Conservation (phyloP, 1,284 basidiomycete genomes). For the Trametes versicolor region DNA sequence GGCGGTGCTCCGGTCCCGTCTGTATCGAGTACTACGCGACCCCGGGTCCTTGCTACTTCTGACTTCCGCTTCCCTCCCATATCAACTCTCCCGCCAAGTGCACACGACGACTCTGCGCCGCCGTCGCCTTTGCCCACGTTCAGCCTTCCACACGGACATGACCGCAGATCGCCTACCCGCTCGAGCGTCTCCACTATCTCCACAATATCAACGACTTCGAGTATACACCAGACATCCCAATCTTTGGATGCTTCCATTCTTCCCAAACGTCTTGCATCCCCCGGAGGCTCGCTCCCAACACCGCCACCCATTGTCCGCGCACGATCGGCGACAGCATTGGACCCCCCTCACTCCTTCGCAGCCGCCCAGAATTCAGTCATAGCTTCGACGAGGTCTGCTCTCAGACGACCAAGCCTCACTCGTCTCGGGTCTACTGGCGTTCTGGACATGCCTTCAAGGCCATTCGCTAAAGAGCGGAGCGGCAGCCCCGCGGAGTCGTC, state of each 20-base stretch:
- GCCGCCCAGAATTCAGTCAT: constrained; percentile 25
- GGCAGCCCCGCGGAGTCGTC: constrained; percentile 56
- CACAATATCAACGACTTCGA: constrained; percentile 40
- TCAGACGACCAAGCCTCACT: constrained; percentile 53
- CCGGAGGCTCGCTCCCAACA: constrained; percentile 44
- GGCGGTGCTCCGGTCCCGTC: constrained; percentile 42
- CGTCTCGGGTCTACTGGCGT: constrained; percentile 57
- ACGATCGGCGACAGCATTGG: constrained; percentile 60
- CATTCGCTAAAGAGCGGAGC: constrained; percentile 57
- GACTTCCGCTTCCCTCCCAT: constrained; percentile 54
- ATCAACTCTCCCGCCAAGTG: constrained; percentile 27
- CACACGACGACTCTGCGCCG: constrained; percentile 10
- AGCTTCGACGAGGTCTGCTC: constrained; percentile 30
- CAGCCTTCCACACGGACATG: constrained; percentile 37
- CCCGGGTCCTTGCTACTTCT: constrained; percentile 53
- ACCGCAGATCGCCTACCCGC: constrained; percentile 47
- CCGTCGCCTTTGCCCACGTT: constrained; percentile 33
- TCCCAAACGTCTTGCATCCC: constrained; percentile 46
- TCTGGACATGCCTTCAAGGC: constrained; percentile 59
- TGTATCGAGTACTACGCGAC: constrained; percentile 34
- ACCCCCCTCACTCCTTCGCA: constrained; percentile 38
- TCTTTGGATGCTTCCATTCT: constrained; percentile 61
- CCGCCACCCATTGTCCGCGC: constrained; percentile 55
- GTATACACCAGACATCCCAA: constrained; percentile 57
- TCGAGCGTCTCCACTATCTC: constrained; percentile 47